These are phyloP conservation scores for Zalerion maritima DNA, from an alignment of 495 filamentous ascomycete genomes.

Conservation along the genomic window DNA sequence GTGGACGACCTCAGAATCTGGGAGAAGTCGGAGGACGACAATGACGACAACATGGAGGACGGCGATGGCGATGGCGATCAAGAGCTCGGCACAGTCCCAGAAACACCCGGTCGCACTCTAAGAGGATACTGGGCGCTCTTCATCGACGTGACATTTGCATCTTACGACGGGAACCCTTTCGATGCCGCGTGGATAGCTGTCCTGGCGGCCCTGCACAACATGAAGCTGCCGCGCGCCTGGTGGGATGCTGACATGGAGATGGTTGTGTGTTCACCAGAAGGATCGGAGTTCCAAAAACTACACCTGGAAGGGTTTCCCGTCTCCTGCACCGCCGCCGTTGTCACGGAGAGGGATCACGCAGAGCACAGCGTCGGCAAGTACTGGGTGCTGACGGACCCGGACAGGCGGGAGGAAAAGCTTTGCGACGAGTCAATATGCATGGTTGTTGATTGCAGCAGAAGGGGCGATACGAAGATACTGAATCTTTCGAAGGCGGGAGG, in stretches of 20 bases:
- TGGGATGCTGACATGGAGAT: slow-evolving; percentile 75
- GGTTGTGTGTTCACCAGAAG: slow-evolving; percentile 54
- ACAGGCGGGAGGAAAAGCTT: slow-evolving; percentile 75
- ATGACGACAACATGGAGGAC: slow-evolving; percentile 28
- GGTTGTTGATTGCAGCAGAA: slow-evolving; percentile 48
- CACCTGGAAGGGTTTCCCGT: slow-evolving; percentile 51
- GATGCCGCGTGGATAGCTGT: slow-evolving; percentile 80
- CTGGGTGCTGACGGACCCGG: slow-evolving; percentile 77
- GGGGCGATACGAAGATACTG: slow-evolving; percentile 41
- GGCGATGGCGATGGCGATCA: slow-evolving; percentile 13
- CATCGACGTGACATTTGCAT: slow-evolving; percentile 81
- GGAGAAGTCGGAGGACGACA: slow-evolving; percentile 17
- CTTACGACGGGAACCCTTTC: slow-evolving; percentile 78
- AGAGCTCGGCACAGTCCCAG: slow-evolving; percentile 21
- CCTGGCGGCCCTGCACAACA: slow-evolving; percentile 67
- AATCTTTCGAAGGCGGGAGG: slow-evolving; percentile 76
- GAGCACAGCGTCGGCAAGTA: slow-evolving; percentile 32
- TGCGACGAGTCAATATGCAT: slow-evolving; percentile 60
- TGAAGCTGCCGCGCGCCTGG: slow-evolving; percentile 60
- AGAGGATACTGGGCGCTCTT: slow-evolving; percentile 91
- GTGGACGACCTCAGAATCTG: slow-evolving; percentile 52
- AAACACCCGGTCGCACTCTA: too few relatives aligned
- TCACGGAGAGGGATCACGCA: slow-evolving; percentile 40
- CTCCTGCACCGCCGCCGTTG: slow-evolving; percentile 58
- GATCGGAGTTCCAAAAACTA: slow-evolving; percentile 29